These are phyloP conservation scores for Mesembryanthemum crystallinum DNA, from an alignment of 148 eudicot genomes.

Conservation along the genomic window DNA sequence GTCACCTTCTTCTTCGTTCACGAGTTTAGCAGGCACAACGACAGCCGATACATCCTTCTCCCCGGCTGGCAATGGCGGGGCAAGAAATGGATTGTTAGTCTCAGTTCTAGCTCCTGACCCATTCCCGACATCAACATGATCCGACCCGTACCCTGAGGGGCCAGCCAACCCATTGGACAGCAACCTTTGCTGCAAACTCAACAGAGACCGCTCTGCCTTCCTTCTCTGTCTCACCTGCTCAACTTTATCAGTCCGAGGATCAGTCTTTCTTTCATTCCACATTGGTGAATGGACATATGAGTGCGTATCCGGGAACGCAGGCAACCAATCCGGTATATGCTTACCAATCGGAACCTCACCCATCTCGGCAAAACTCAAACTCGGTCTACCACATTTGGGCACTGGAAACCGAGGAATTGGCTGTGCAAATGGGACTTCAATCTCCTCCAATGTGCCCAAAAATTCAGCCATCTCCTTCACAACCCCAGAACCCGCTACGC, in stretches of 20 bases:
- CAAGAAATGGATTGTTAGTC: conserved; percentile 34
- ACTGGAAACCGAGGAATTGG: conserved; percentile 71
- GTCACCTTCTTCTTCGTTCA: conserved; percentile 14
- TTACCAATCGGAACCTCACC: conserved; percentile 50
- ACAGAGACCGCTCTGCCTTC: conserved; percentile 83
- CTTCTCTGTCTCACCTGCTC: conserved; percentile 82
- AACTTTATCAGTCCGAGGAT: conserved; percentile 66
- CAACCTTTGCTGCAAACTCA: conserved; percentile 77
- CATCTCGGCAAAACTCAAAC: conserved; percentile 61
- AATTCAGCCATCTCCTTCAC: too few species aligned
- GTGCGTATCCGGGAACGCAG: conserved; percentile 84
- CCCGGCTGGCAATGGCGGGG: conserved; percentile 42
- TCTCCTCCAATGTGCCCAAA: neutral
- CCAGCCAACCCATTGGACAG: conserved; percentile 39
- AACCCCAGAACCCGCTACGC: neutral
- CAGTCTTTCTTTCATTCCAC: conserved; percentile 67
- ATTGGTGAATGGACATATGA: conserved; percentile 57
- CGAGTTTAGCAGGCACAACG: conserved; percentile 37
- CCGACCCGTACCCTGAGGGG: conserved; percentile 35
- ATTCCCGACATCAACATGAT: conserved; percentile 17
- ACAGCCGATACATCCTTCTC: conserved; percentile 41
- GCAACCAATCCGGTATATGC: conserved; percentile 80
- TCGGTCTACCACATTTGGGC: conserved; percentile 16
- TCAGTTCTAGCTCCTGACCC: conserved; percentile 19
- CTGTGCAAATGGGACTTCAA: conserved; percentile 57